Conservation (phyloP, 164 flowering plant species). For the Cinnamomum micranthum region DNA sequence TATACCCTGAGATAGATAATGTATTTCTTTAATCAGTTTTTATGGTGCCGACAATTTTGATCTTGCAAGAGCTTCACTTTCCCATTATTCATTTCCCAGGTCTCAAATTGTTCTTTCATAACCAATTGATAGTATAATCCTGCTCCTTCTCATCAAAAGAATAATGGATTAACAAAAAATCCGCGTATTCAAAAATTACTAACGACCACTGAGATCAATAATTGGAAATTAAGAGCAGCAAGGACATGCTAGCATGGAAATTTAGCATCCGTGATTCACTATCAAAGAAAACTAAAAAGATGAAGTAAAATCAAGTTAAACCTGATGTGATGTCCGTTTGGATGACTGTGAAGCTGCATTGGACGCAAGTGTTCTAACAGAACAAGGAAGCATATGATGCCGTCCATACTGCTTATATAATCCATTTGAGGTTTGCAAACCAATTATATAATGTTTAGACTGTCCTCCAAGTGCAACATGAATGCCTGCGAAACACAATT, state of each 20-base stretch:
- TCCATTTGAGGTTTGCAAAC: slow-evolving; percentile 11
- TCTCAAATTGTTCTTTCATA: background rate
- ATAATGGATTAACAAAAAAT: too few relatives aligned
- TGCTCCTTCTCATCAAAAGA: background rate
- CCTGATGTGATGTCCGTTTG: slow-evolving; percentile 13
- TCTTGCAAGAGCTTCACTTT: background rate
- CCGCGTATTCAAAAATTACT: background rate
- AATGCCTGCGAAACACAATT: slow-evolving; percentile 17
- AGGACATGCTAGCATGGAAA: background rate
- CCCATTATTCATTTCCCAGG: background rate
- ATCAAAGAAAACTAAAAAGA: background rate
- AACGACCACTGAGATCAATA: background rate
- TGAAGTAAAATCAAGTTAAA: slow-evolving; percentile 4
- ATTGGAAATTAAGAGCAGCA: background rate
- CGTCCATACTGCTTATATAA: slow-evolving; percentile 2
- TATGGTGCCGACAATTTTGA: too few relatives aligned
- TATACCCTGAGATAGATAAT: background rate
- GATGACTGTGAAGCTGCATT: slow-evolving; percentile 29
- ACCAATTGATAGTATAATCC: background rate
- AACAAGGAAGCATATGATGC: slow-evolving; percentile 12
- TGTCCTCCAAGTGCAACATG: slow-evolving; percentile 6
- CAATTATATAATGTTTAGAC: slow-evolving; percentile 8
- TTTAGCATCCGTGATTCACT: background rate
- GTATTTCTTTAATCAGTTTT: too few relatives aligned
- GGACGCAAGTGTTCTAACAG: slow-evolving; percentile 26